Evolutionary conservation across 805 yeast genomes (phyloP).

Genomic region (Metschnikowia matae): DNA sequence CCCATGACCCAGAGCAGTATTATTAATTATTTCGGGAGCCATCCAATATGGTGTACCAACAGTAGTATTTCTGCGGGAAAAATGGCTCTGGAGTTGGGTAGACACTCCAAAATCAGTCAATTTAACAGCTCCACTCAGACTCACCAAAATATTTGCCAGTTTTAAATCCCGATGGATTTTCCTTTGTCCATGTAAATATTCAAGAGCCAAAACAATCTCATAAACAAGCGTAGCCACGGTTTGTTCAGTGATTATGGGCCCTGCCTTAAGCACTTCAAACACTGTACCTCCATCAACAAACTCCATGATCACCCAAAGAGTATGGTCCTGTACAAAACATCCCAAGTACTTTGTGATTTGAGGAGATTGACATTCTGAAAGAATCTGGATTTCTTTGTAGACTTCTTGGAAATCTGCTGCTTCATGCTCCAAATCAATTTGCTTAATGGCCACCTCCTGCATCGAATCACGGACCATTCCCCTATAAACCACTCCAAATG

Average conservation of each 20-base stretch:
- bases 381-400: constrained; percentile 64
- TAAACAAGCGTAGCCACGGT: constrained; percentile 49
- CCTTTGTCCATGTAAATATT: constrained; percentile 64
- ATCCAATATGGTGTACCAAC: constrained; percentile 63
- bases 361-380: constrained; percentile 59
- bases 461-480: constrained; percentile 47
- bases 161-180: constrained; percentile 64
- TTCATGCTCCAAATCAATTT: constrained; percentile 70
- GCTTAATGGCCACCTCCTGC: constrained; percentile 54
- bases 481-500: constrained; percentile 71
- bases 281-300: constrained; percentile 76
- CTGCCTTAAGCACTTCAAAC: constrained; percentile 56
- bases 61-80: constrained; percentile 40
- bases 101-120: constrained; percentile 46
- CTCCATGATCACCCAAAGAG: constrained; percentile 81
- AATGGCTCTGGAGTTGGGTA: constrained; percentile 40
- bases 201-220: constrained; percentile 57
- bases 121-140: constrained; percentile 36
- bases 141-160: constrained; percentile 38
- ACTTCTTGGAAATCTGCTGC: constrained; percentile 61
- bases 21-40: constrained; percentile 58
- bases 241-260: constrained; percentile 53
- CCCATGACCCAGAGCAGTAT: constrained; percentile 48
- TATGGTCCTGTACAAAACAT: constrained; percentile 63
- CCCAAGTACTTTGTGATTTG: constrained; percentile 69